Base-by-base conservation (phyloP, 768 basidiomycete genomes). In the Macrolepiota fuliginosa region DNA sequence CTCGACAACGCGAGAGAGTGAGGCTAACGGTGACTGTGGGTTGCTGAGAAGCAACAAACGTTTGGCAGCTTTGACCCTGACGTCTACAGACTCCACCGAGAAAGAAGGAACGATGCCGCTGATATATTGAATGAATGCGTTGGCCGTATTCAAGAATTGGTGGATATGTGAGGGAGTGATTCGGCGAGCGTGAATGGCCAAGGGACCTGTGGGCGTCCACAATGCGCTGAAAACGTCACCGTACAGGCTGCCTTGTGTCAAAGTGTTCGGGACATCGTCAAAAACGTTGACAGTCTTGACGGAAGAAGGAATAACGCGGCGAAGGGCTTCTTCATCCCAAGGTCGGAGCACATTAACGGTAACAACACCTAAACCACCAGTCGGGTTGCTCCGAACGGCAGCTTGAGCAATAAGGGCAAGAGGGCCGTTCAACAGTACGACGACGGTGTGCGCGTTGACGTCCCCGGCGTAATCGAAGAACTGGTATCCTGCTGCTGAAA, bases 291-390 rank as follows among this genome's bases (percentile, higher is more conserved):
- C 76, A 25, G 73, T 74, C 67, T 76, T 79, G 22, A 79, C 87
- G 15, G 82, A 82, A 5, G 77, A 55, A 5, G 94, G 94, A 36
- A 96, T 69, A 25, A 81, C 72, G 13, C 69, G 71, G 64, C 79
- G 80, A 62, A 96, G 79, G n/a, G 83, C 81, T 19, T 79, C 76
- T 62, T 87, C 85, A 67, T 84, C 78, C 94, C 94, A 95, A 24
- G 94, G 91, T 51, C 91, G 85, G 56, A 93, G 79, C n/a, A 92
- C 87, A 64, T 90, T 88, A 56, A 94, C 88, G 49, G 83, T 73
- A 58, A 95, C 77, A 1, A 89, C 80, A 2, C 87, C 92, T 10
- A 93, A 72, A 11, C 86, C 84, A 9, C 77, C 64, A 0, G 72
- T 67, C 40, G 71, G 73, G 40, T 69, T 62, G 2, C 54, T 58